Percentiles rank a stretch among this genome's conserved stretches.
Conservation (phyloP, 2,329 filamentous ascomycete species). For the Talaromyces piceae region DNA sequence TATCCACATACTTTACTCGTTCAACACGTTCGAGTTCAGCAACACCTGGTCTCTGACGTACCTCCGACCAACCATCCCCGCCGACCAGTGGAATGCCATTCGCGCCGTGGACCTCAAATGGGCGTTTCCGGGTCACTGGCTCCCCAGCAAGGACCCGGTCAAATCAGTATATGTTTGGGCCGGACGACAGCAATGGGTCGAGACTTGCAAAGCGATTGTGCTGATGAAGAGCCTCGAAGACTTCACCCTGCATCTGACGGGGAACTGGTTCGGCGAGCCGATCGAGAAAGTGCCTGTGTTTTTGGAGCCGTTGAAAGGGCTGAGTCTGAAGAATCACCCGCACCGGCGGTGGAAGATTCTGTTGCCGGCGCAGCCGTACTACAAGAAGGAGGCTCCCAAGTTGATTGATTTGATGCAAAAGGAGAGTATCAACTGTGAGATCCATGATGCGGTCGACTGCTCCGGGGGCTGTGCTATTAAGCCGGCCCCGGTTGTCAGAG, state of each 20-base stretch:
- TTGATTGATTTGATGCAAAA: conserved; percentile 23
- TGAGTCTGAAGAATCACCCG: conserved; percentile 15
- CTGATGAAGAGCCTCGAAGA: conserved; percentile 20
- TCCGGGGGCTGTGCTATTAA: not conserved
- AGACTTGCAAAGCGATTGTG: conserved; percentile 25
- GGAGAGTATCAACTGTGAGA: conserved; percentile 27
- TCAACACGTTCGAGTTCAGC: conserved; percentile 32
- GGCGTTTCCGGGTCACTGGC: conserved; percentile 34
- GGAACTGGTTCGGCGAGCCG: conserved; percentile 31
- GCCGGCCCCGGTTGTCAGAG: not conserved
- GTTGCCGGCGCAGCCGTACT: conserved; percentile 28
- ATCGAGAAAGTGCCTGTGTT: conserved; percentile 30
- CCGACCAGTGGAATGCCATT: conserved; percentile 23
- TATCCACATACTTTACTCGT: conserved; percentile 27
- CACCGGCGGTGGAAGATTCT: conserved; percentile 22
- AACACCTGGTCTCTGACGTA: conserved; percentile 34
- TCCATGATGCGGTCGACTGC: conserved; percentile 13
- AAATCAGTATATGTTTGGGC: conserved; percentile 31
- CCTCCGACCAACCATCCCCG: conserved; percentile 27
- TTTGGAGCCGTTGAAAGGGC: conserved; percentile 25
- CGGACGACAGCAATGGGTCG: conserved; percentile 29
- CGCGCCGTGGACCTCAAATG: conserved; percentile 30
- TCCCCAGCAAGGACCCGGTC: conserved; percentile 34
- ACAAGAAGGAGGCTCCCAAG: conserved; percentile 22
- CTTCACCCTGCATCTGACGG: conserved; percentile 25